Evolutionary conservation across 129 eudicot genomes (phyloP).

Genomic region (Artemisia annua): DNA sequence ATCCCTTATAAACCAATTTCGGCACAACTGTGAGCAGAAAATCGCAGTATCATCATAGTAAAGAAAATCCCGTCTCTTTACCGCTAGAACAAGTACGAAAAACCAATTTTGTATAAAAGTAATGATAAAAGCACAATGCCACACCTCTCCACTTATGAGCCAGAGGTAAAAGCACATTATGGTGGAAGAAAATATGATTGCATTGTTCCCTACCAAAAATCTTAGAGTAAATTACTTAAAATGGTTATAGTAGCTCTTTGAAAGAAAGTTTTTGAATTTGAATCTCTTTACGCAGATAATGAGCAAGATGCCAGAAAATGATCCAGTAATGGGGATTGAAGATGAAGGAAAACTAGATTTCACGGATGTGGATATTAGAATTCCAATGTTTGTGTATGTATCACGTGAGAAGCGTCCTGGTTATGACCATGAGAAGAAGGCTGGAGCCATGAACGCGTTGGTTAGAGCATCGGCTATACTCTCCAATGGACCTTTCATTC

Average conservation of each 20-base stretch:
- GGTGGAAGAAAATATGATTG: constrained; percentile 29
- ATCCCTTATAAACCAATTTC: too few relatives aligned
- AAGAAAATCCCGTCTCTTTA: too few relatives aligned
- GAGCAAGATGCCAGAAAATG: constrained; percentile 83
- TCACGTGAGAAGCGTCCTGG: constrained; percentile 87
- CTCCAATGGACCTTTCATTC: constrained; percentile 88
- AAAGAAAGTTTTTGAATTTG: constrained; percentile 3
- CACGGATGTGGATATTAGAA: constrained; percentile 62
- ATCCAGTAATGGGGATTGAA: constrained; percentile 68
- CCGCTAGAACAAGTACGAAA: background rate
- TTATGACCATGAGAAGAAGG: constrained; percentile 91
- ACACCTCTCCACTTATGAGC: constrained; percentile 11
- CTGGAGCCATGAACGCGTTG: constrained; percentile 92
- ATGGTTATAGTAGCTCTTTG: too few relatives aligned
- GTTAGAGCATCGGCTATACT: constrained; percentile 85
- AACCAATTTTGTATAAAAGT: background rate
- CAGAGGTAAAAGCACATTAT: constrained; percentile 22
- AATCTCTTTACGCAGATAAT: constrained; percentile 47
- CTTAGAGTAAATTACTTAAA: too few relatives aligned
- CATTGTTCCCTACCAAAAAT: constrained; percentile 35
- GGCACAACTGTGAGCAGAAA: too few relatives aligned
- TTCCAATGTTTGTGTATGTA: constrained; percentile 90
- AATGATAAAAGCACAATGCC: constrained; percentile 11
- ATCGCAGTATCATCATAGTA: too few relatives aligned
- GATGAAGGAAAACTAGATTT: constrained; percentile 68